Percentiles rank a stretch among this genome's conserved stretches.
Evolutionary conservation across 352 stramenopile species (phyloP).

Genomic region (Bremia lactucae): DNA sequence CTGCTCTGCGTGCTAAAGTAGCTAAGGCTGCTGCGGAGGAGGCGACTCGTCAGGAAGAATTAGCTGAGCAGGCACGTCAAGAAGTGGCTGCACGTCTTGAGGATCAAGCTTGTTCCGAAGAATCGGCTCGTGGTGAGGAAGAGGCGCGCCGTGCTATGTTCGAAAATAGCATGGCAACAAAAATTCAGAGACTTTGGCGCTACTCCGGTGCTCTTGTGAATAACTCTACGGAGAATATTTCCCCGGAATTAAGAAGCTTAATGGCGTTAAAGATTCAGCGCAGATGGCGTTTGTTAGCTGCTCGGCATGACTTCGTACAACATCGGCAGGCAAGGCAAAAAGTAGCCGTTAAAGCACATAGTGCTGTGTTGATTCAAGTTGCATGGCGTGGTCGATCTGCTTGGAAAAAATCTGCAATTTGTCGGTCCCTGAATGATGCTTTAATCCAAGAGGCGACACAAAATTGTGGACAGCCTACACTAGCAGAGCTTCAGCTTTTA

Average conservation of each 20-base stretch:
- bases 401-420: conserved; percentile 2
- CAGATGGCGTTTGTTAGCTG: conserved; percentile 8
- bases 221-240: neutral
- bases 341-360: conserved; percentile 5
- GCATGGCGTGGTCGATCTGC: conserved; percentile 9
- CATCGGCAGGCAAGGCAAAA: conserved; percentile 1
- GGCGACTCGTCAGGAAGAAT: neutral
- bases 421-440: neutral
- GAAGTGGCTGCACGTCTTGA: neutral
- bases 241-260: conserved; percentile 1
- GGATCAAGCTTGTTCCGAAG: neutral
- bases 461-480: conserved; percentile 22
- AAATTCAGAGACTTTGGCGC: conserved; percentile 10
- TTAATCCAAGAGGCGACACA: conserved; percentile 2
- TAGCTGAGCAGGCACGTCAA: neutral
- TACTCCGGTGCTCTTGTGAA: neutral
- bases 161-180: conserved; percentile 5
- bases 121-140: neutral
- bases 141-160: neutral
- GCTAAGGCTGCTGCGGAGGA: conserved; percentile 6
- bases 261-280: conserved; percentile 24
- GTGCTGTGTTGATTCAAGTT: conserved; percentile 10
- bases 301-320: neutral
- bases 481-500: conserved; percentile 34
- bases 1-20: neutral